These are phyloP conservation scores for Huntiella abstrusa DNA, from an alignment of 2,329 filamentous ascomycete species.

Conservation along the genomic window DNA sequence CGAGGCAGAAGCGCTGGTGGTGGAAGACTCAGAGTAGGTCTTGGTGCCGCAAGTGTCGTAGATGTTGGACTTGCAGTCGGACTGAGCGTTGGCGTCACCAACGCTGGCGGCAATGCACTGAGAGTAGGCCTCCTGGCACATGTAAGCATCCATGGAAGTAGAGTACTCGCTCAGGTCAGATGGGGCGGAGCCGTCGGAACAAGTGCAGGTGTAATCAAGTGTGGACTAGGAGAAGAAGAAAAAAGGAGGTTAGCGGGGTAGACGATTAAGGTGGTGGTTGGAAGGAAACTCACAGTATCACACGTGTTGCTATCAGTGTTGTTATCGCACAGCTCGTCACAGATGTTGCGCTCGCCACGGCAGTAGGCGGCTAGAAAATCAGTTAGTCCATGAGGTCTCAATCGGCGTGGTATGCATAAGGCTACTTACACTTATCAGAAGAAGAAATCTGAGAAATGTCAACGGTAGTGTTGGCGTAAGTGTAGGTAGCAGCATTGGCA, in stretches of 20 bases:
- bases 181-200: slow-evolving; percentile 26
- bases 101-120: slow-evolving; percentile 28
- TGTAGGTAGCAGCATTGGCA: slow-evolving; percentile 8
- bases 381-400: slow-evolving; percentile 1
- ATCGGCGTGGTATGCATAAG: background rate
- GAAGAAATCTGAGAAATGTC: slow-evolving; percentile 3
- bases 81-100: slow-evolving; percentile 24
- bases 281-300: slow-evolving; percentile 21
- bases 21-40: slow-evolving; percentile 13
- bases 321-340: slow-evolving; percentile 27
- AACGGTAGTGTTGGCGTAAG: slow-evolving; percentile 10
- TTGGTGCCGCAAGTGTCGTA: slow-evolving; percentile 28
- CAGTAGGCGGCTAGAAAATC: slow-evolving; percentile 29
- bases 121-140: slow-evolving; percentile 30
- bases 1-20: slow-evolving; percentile 16
- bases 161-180: slow-evolving; percentile 34
- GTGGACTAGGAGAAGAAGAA: slow-evolving; percentile 17
- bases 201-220: slow-evolving; percentile 30
- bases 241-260: background rate
- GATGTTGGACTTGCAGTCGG: slow-evolving; percentile 30
- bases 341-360: slow-evolving; percentile 30
- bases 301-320: slow-evolving; percentile 25
- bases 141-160: slow-evolving; percentile 33
- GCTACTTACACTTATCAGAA: slow-evolving; percentile 9
- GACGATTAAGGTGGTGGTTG: background rate